Percentiles rank a stretch among this genome's conserved stretches.
These are phyloP conservation scores for Daldinia childiae DNA, from an alignment of 495 filamentous ascomycete species.

Conservation along the genomic window DNA sequence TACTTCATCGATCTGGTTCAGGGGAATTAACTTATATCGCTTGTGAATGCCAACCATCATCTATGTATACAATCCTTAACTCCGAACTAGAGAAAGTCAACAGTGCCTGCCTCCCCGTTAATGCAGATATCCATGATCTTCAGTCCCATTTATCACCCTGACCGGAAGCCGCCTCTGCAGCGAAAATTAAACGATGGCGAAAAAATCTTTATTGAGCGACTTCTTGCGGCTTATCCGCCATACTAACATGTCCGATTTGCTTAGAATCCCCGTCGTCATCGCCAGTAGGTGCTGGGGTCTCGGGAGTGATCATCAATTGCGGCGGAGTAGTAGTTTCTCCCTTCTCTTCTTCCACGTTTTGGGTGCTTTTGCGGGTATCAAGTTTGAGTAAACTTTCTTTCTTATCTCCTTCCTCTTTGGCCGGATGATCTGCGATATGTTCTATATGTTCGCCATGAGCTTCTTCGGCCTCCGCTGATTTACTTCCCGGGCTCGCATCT, in stretches of 20 bases:
- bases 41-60: conserved; percentile 39
- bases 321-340: conserved; percentile 39
- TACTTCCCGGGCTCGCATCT: conserved; percentile 11
- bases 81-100: conserved; percentile 36
- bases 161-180: background rate
- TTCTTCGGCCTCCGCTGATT: conserved; percentile 34
- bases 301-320: conserved; percentile 52
- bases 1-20: conserved; percentile 13
- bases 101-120: conserved; percentile 25
- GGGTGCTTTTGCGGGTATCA: conserved; percentile 17
- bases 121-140: conserved; percentile 39
- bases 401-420: background rate
- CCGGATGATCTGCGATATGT: conserved; percentile 13
- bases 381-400: conserved; percentile 14
- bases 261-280: conserved; percentile 49
- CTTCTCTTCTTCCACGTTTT: conserved; percentile 8
- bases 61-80: conserved; percentile 46
- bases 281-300: conserved; percentile 46
- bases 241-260: conserved; percentile 49
- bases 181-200: conserved; percentile 5
- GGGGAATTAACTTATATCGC: conserved; percentile 27
- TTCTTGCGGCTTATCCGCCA: conserved; percentile 43
- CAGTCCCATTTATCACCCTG: conserved; percentile 23
- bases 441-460: conserved; percentile 43
- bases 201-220: conserved; percentile 46